Evolutionary conservation across 305 asterid species (phyloP), one percentile per base, ranked within the genome.

Genomic region (Plantago rigida): DNA sequence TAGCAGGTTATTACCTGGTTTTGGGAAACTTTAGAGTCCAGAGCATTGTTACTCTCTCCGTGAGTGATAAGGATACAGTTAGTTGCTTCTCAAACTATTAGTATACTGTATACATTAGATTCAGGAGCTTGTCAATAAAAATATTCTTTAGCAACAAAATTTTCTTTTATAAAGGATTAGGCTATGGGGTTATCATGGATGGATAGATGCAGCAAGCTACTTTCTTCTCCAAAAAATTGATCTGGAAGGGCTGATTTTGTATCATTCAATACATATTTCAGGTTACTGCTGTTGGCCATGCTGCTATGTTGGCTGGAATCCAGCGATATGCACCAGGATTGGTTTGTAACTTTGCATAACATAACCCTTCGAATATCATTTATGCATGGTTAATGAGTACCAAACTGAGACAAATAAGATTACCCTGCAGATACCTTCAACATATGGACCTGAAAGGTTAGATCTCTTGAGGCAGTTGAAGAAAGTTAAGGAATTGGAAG

Each of bases 401-500:
- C 60, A 13, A 51, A 56, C 69, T 49, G 53, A 72, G 51, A 26
- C 14, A 28, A 39, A 9, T 56, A 62, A 19, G 5, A 63, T 52
- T 24, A 15, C 59, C 28, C 49, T 58, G 73, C 79, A 76, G 82
- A 81, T 81, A 73, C 82, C 87, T 58, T 81, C 80, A 15, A 77
- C 84, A 44, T 81, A 77, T 39, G 84, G 87, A 57, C 69, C 71
- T 13, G 84, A 78, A 63, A 75, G 86, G 69, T 41, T 81, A 65
- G 77, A 76, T 61, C 87, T 79, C 49, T 13, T 74, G 81, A 75
- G 84, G 91, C 89, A 92, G 84, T 84, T 92, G 62, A 82, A 89
- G 80, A 92, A 92, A 74, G 91, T 92, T 11, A 88, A 82, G 82
- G 95, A 92, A 79, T 75, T 82, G 91, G 95, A 86, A 73, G 80